phyloP scores from a whole-genome alignment of 345 rosid genomes.

The Melaleuca alternifolia region DNA sequence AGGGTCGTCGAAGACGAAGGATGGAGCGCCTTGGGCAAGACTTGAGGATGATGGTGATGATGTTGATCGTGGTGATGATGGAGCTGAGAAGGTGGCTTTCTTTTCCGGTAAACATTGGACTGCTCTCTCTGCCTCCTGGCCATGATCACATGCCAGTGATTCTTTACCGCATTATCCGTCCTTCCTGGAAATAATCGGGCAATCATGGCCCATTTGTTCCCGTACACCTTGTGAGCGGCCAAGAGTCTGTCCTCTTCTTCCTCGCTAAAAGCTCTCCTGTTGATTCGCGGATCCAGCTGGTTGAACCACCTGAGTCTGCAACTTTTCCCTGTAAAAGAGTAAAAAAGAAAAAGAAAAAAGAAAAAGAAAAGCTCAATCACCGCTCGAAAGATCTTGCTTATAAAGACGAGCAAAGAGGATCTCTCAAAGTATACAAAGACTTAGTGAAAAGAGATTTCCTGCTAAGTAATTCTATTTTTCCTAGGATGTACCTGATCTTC shows the following conservation, averaged over 20 bases:
- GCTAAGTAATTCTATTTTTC: not conserved
- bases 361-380: not conserved
- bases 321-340: conserved; percentile 25
- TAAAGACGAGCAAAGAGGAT: not conserved
- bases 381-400: not conserved
- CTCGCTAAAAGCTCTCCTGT: conserved; percentile 26
- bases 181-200: conserved; percentile 11
- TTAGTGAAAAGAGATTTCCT: not conserved
- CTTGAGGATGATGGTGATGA: not conserved
- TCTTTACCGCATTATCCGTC: conserved; percentile 15
- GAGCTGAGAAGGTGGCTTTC: not conserved
- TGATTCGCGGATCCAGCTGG: conserved; percentile 39
- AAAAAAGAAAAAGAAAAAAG: not conserved
- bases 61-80: not conserved
- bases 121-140: conserved; percentile 10
- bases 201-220: conserved; percentile 37
- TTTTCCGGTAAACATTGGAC: not conserved
- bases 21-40: not conserved
- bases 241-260: conserved; percentile 34
- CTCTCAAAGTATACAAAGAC: not conserved
- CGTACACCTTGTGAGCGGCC: conserved; percentile 27
- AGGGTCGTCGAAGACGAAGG: not conserved
- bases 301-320: conserved; percentile 46
- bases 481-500: conserved; percentile 5
- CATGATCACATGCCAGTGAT: conserved; percentile 14